Percentiles rank a stretch among this genome's conserved stretches.
These are phyloP conservation scores for Tylopilus sp. DNA, from an alignment of 768 basidiomycete species.

Conservation along the genomic window DNA sequence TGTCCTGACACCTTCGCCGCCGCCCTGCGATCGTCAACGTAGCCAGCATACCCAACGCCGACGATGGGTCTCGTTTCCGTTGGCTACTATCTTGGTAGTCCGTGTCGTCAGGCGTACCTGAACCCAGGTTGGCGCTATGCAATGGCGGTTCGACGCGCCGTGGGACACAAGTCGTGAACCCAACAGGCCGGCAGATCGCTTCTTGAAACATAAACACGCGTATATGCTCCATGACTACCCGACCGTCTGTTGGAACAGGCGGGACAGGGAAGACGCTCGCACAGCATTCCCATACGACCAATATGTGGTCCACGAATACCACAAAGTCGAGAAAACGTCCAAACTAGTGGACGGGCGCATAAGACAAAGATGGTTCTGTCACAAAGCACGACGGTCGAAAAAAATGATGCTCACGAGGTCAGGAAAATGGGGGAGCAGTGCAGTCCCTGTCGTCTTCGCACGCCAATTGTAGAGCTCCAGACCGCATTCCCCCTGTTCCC, in stretches of 20 bases:
- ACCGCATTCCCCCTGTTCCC: conserved; percentile 14
- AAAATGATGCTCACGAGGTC: conserved; percentile 20
- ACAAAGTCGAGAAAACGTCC: conserved; percentile 25
- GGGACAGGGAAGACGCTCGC: conserved; percentile 28
- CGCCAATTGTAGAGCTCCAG: conserved; percentile 30
- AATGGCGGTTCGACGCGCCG: background rate
- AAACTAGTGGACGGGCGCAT: conserved; percentile 12
- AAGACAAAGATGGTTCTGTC: no score
- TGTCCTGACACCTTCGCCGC: conserved; percentile 6
- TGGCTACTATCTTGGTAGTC: background rate
- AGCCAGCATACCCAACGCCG: background rate
- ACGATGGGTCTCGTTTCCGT: background rate
- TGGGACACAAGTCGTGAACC: conserved; percentile 26
- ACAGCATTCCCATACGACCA: conserved; percentile 28
- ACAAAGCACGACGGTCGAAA: background rate
- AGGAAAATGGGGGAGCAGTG: conserved; percentile 19
- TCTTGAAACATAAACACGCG: conserved; percentile 29
- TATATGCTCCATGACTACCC: conserved; percentile 16
- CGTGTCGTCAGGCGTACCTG: background rate
- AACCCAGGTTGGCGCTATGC: background rate
- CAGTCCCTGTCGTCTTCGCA: conserved; percentile 22
- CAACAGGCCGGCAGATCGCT: conserved; percentile 19
- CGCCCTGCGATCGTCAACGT: conserved; percentile 27
- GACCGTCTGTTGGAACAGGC: conserved; percentile 19
- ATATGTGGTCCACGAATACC: conserved; percentile 19